phyloP scores from a whole-genome alignment of 1,139 yeast genomes.

The Candida labiduridarum region DNA sequence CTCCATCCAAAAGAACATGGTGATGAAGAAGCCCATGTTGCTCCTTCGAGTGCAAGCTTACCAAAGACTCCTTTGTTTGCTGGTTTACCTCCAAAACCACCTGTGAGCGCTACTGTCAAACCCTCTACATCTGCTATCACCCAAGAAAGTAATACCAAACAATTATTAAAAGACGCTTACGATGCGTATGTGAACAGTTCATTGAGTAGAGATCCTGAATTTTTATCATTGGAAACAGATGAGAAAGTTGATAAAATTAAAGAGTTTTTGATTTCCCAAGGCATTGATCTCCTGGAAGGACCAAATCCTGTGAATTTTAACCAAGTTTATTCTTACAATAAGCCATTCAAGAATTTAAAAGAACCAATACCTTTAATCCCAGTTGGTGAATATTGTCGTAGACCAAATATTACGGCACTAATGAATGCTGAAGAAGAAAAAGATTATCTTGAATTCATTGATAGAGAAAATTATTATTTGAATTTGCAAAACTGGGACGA shows the following conservation, averaged over 20 bases:
- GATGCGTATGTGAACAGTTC: slow-evolving; percentile 39
- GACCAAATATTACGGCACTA: slow-evolving; percentile 62
- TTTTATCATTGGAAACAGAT: slow-evolving; percentile 29
- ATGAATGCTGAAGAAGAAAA: slow-evolving; percentile 57
- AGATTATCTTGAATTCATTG: slow-evolving; percentile 52
- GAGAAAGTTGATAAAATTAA: slow-evolving; percentile 38
- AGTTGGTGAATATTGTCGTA: slow-evolving; percentile 49
- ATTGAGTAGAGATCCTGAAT: slow-evolving; percentile 32
- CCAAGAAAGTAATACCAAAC: slow-evolving; percentile 16
- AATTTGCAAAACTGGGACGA: slow-evolving; percentile 62
- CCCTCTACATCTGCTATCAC: slow-evolving; percentile 14
- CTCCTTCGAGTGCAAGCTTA: slow-evolving; percentile 5
- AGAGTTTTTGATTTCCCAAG: slow-evolving; percentile 29
- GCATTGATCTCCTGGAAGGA: slow-evolving; percentile 24
- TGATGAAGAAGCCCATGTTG: slow-evolving; percentile 3
- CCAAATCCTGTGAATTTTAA: slow-evolving; percentile 31
- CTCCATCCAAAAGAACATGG: slow-evolving; percentile 4
- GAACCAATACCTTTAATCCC: slow-evolving; percentile 49
- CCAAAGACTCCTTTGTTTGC: slow-evolving; percentile 7
- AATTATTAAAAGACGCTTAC: slow-evolving; percentile 32
- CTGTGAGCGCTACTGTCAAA: slow-evolving; percentile 20
- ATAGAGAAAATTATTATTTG: slow-evolving; percentile 42
- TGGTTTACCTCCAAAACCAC: slow-evolving; percentile 37
- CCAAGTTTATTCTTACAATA: slow-evolving; percentile 45
- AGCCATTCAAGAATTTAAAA: slow-evolving; percentile 37